Percentiles rank a stretch among this genome's conserved stretches.
These are phyloP conservation scores for Hypholoma sublateritium DNA, from an alignment of 768 basidiomycete species.

Conservation along the genomic window DNA sequence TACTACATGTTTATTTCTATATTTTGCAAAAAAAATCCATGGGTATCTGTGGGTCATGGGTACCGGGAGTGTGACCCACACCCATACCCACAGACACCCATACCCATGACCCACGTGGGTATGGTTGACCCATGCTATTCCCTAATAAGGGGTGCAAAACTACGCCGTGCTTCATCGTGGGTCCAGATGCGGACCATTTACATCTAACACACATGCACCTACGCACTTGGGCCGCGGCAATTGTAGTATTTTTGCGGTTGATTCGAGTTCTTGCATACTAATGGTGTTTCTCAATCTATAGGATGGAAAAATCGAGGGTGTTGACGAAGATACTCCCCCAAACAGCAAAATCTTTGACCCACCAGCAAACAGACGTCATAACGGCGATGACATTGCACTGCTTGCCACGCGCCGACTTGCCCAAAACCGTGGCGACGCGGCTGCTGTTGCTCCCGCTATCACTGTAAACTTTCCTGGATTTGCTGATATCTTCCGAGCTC, in stretches of 20 bases:
- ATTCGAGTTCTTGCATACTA: not conserved
- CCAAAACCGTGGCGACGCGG: not conserved
- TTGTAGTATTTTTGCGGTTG: slow-evolving; percentile 6
- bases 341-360: not conserved
- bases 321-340: not conserved
- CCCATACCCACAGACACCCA: too few relatives aligned
- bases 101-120: too few relatives aligned
- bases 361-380: not conserved
- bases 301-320: not conserved
- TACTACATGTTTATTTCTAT: too few relatives aligned
- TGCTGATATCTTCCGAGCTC: not conserved
- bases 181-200: slow-evolving; percentile 8
- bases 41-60: too few relatives aligned
- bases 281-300: not conserved
- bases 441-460: not conserved
- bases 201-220: slow-evolving; percentile 14
- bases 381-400: not conserved
- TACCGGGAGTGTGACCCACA: too few relatives aligned
- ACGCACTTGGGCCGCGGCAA: slow-evolving; percentile 12
- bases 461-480: not conserved
- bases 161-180: not conserved
- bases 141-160: too few relatives aligned
- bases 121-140: too few relatives aligned
- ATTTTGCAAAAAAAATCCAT: too few relatives aligned
- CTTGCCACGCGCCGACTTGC: not conserved